Evolutionary conservation across 768 basidiomycete species (phyloP), one percentile per base, ranked within the genome.

Genomic region (Butyriboletus loyo): DNA sequence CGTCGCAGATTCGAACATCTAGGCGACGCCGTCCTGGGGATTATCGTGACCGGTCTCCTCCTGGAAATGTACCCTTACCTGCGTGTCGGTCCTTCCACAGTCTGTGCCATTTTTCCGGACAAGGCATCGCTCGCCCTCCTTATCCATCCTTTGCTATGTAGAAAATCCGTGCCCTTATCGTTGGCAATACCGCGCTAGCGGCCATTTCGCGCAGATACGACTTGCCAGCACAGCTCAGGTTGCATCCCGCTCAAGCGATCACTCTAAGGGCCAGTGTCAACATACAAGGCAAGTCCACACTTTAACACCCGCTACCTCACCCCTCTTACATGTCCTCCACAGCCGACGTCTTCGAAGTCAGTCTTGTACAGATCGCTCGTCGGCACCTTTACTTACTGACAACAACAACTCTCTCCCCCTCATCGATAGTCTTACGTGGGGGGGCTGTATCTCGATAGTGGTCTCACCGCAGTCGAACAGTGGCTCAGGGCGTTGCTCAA

Each of bases 301-400:
- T 59, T 45, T 57, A 34, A 35, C 32, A 10, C 10, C 25, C 17
- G 1, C 28, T 52, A 46, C 36, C 38, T 49, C 35, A 30, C 39
- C n/a, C 41, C 4, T 49, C 44, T 54, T 1, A 52, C 45, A 58
- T 36, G 19, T 51, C 28, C 27, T 7, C 52, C 24, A 7, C 30
- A 90, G 89, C 89, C 44, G 87, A 92, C 61, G 75, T 89, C 22
- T 86, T 92, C 59, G 89, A 92, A 79, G 89, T 87, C 59, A 58
- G 74, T 66, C 35, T 24, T 24, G 17, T 21, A 17, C 31, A 27
- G 5, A 17, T 19, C 4, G 6, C 5, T 39, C 10, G 5, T 31
- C 21, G 14, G 5, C 10, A 22, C 37, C 51, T 31, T 44, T 43
- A n/a, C 53, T 40, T 42, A 27, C 55, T 47, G 37, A 60, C 45